phyloP scores from a whole-genome alignment of 768 basidiomycete genomes.

The Pleurotus tuber-regium region DNA sequence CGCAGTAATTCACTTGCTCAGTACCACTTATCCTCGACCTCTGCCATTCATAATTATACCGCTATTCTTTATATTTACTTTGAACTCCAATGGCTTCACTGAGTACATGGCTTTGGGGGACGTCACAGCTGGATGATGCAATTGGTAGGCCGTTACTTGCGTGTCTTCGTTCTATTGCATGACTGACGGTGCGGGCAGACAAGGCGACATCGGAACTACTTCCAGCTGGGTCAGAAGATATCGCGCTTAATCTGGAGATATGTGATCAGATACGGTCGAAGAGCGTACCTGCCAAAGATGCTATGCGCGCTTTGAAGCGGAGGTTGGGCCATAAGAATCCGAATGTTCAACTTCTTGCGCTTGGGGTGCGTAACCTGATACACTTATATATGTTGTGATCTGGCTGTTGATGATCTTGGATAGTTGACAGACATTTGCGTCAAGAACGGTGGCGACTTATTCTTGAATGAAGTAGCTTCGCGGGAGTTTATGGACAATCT shows the following conservation, averaged over 20 bases:
- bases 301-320: constrained; percentile 85
- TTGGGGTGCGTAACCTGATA: constrained; percentile 70
- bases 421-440: constrained; percentile 89
- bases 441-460: constrained; percentile 96
- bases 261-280: constrained; percentile 96
- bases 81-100: constrained; percentile 17
- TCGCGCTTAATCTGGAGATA: constrained; percentile 92
- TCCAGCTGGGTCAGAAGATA: constrained; percentile 82
- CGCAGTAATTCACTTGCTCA: too few relatives aligned
- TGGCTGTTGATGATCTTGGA: constrained; percentile 7
- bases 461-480: constrained; percentile 79
- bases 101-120: constrained; percentile 71
- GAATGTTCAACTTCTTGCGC: constrained; percentile 87
- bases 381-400: too few relatives aligned
- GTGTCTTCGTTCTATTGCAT: constrained; percentile 10
- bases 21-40: too few relatives aligned
- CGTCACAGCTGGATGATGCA: constrained; percentile 79
- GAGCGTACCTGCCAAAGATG: constrained; percentile 77
- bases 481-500: constrained; percentile 94
- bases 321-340: constrained; percentile 93
- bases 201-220: constrained; percentile 92
- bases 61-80: too few relatives aligned
- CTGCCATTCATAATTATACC: too few relatives aligned
- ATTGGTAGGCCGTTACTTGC: constrained; percentile 52
- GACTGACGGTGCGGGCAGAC: constrained; percentile 45